Base-by-base conservation (phyloP, 1,139 yeast genomes). In the Candida freyschussii region DNA sequence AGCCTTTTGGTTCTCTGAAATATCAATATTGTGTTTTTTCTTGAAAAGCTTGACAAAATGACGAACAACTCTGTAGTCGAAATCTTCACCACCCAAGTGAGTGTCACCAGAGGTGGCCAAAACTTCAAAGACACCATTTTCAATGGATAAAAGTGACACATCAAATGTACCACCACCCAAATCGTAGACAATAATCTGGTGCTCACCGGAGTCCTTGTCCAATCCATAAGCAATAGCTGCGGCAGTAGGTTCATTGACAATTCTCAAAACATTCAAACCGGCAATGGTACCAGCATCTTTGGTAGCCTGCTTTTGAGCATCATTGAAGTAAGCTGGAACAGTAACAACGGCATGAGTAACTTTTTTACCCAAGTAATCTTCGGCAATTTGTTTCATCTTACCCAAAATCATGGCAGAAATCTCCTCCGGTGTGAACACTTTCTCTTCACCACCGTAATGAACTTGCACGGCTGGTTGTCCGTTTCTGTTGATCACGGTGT, bases 51-150 rank as follows among this genome's bases (percentile, higher is more conserved):
- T 73, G 57, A 76, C 75, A 67, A 83, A 82, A 68, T 75, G 82
- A 65, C 69, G 81, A 45, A 82, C 83, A 60, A 82, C 69, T 69
- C 83, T 77, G 70, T 80, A 77, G 67, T 82, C 93, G 62, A 82
- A 82, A 66, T 82, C 93, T 66, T 75, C 78, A 72, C 80, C 80
- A 60, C 67, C 67, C 56, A 62, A 60, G 53, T 62, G 67, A 57
- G 98, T 91, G 72, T 91, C 97, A 86, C 98, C 98, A 62, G 97
- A 96, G 58, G 98, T 91, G 58, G 98, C 94, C 79, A 89, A 85
- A 62, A 91, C 98, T 66, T 91, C 93, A 75, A 91, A 91, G 63
- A 91, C 91, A 78, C 98, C 98, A 63, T 87, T 96, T 63, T 89
- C 94, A 63, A 91, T 86, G 67, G 89, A 79, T 67, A 89, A 76